Base-by-base conservation (phyloP, 495 filamentous ascomycete species). In the Trichoderma erinaceum region DNA sequence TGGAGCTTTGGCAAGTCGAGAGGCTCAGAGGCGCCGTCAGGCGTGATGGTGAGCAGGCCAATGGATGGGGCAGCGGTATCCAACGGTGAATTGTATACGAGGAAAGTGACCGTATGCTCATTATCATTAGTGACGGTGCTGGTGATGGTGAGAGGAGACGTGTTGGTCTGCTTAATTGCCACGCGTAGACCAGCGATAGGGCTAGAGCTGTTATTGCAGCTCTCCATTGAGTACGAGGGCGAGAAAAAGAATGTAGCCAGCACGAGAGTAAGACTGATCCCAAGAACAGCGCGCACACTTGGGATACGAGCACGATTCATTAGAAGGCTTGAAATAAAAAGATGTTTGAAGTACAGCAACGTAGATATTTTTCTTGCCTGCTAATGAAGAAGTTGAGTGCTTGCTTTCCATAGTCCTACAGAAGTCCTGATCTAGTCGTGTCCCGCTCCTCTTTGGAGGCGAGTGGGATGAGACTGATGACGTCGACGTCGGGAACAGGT, bases 81-180 rank as follows among this genome's bases (percentile, higher is more conserved):
- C 11, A 86, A 71, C 7, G 84, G 84, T 5, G 80, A 80, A 63
- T 78, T 73, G 81, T 81, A 86, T 46, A 70, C 74, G 15, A 86
- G 74, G 21, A 87, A 56, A 1, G 83, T 85, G 16, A 85, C 72
- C 35, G 83, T 75, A 11, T 72, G 44, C 0, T 71, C 61, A 38
- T 75, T 73, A 1, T 74, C 72, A 68, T 85, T 87, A 58, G 75
- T 75, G n/a, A 86, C 73, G 1, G 77, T 76, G 13, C 78, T 64
- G 0, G 65, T 72, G 46, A 80, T 64, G 61, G 73, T 72, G 27
- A 69, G 69, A 44, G 74, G 70, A 0, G 66, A 52, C 11, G 63
- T 67, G 69, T 66, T 70, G 64, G 71, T 67, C 66, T 77, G 75
- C 63, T 69, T 68, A 32, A 76, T 71, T 21, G 74, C 68, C 35